These are phyloP conservation scores for Arbutus unedo DNA, from an alignment of 148 eudicot genomes.

Conservation along the genomic window DNA sequence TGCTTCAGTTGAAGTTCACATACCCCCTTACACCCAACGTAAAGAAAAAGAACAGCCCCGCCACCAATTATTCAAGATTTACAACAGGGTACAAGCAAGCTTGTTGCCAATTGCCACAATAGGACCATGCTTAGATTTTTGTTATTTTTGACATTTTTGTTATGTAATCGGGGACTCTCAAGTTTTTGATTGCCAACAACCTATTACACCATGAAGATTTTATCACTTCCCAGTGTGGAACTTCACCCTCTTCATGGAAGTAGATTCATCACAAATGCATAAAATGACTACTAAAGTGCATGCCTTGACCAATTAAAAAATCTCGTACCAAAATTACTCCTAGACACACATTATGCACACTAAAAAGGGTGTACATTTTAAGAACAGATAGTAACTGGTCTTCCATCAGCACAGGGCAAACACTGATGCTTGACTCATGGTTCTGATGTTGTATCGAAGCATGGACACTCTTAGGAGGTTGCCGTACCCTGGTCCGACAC, in stretches of 20 bases:
- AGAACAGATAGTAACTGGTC: not conserved
- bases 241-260: not conserved
- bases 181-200: not conserved
- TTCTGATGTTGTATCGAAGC: not conserved
- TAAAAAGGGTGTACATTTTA: not conserved
- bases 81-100: not conserved
- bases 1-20: not conserved
- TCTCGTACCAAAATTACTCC: not conserved
- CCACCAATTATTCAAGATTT: not conserved
- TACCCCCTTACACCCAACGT: not conserved
- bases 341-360: not conserved
- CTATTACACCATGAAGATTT: not conserved
- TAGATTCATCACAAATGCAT: conserved; percentile 5
- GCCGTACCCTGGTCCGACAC: too few species aligned
- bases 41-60: not conserved
- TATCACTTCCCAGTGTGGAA: not conserved
- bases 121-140: not conserved
- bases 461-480: too few species aligned
- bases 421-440: not conserved
- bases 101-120: not conserved
- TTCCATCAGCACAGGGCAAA: not conserved
- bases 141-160: not conserved
- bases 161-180: not conserved
- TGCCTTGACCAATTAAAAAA: not conserved
- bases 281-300: not conserved